Percentiles rank a stretch among this genome's conserved stretches.
These are phyloP conservation scores for Erodium chrysanthum DNA, from an alignment of 441 rosid species.

Conservation along the genomic window DNA sequence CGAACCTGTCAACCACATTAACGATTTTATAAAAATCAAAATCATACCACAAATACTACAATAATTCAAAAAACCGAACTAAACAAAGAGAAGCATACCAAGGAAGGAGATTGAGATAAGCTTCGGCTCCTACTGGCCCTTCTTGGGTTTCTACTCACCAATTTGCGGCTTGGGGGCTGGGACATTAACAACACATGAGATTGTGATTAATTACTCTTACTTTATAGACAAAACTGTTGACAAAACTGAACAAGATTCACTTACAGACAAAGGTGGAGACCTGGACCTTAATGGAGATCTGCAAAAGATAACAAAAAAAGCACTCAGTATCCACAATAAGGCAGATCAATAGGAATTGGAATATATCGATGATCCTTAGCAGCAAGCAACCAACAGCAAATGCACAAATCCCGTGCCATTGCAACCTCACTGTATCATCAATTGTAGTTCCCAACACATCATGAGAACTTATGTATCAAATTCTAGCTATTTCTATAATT, in stretches of 20 bases:
- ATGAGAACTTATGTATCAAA: slow-evolving; percentile 13
- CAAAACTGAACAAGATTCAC: no score
- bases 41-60: neutral
- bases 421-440: slow-evolving; percentile 14
- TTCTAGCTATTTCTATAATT: slow-evolving; percentile 10
- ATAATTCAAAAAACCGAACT: neutral
- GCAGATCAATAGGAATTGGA: slow-evolving; percentile 17
- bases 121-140: slow-evolving; percentile 21
- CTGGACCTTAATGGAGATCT: slow-evolving; percentile 51
- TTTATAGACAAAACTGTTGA: no score
- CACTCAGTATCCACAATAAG: slow-evolving; percentile 21
- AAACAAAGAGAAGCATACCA: no score
- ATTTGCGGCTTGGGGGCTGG: slow-evolving; percentile 11
- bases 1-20: slow-evolving; percentile 33
- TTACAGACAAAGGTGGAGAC: slow-evolving; percentile 32
- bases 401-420: slow-evolving; percentile 10
- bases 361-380: slow-evolving; percentile 20
- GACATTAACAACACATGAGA: no score
- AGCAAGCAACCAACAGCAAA: slow-evolving; percentile 4
- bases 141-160: slow-evolving; percentile 12
- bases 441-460: slow-evolving; percentile 14
- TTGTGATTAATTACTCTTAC: no score
- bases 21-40: neutral
- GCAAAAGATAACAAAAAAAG: slow-evolving; percentile 32
- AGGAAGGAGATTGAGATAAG: slow-evolving; percentile 21